These are phyloP conservation scores for Cladosporium sphaerospermum DNA, from an alignment of 2,329 filamentous ascomycete species.

Conservation along the genomic window DNA sequence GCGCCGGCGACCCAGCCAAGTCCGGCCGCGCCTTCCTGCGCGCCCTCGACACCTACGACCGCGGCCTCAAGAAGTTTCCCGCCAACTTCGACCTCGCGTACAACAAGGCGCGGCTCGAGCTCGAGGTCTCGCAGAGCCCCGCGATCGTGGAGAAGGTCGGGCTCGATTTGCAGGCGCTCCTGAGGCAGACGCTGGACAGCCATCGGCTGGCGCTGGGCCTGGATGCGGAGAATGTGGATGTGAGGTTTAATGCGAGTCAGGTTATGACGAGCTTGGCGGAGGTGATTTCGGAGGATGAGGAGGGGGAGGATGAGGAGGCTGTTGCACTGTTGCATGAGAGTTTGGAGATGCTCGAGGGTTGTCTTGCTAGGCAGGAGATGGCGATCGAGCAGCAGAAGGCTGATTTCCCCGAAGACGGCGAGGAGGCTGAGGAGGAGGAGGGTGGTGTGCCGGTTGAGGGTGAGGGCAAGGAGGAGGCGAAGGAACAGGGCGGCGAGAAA, in stretches of 20 bases:
- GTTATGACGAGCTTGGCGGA: conserved; percentile 63
- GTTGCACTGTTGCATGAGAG: conserved; percentile 54
- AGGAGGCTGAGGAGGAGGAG: conserved; percentile 9
- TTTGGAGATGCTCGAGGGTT: conserved; percentile 52
- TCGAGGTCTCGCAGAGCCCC: conserved; percentile 63
- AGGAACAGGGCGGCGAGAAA: conserved; percentile 30
- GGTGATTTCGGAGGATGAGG: conserved; percentile 48
- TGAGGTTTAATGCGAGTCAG: conserved; percentile 66
- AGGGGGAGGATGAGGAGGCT: conserved; percentile 41
- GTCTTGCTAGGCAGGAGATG: conserved; percentile 39
- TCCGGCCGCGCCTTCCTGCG: conserved; percentile 56
- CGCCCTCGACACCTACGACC: conserved; percentile 61
- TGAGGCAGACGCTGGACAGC: conserved; percentile 56
- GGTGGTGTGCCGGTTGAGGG: conserved; percentile 21
- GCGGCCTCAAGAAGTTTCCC: conserved; percentile 56
- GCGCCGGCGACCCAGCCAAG: conserved; percentile 63
- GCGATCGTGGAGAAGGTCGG: conserved; percentile 55
- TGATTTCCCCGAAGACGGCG: conserved; percentile 25
- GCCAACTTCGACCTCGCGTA: conserved; percentile 65
- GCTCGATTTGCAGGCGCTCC: conserved; percentile 45
- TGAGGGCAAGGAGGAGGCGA: conserved; percentile 17
- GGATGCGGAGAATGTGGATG: conserved; percentile 58
- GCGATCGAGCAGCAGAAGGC: conserved; percentile 37
- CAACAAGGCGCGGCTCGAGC: conserved; percentile 67
- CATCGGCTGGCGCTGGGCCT: conserved; percentile 57